Base-by-base conservation (phyloP, 495 filamentous ascomycete genomes). In the Neurospora sp. region DNA sequence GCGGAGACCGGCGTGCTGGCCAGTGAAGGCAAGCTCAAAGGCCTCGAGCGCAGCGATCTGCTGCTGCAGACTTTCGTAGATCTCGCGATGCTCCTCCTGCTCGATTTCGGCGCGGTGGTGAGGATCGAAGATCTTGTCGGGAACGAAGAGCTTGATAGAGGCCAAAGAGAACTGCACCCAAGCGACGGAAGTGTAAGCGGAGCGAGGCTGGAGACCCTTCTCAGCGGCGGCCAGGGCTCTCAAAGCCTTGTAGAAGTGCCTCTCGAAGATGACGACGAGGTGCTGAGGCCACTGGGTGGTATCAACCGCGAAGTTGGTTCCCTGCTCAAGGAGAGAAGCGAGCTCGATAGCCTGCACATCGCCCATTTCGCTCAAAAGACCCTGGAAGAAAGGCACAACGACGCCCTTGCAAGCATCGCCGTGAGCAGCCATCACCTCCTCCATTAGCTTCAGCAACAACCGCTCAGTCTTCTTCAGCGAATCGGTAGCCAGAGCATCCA, bases 121-220 rank as follows among this genome's bases (percentile, higher is more conserved):
- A 14, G 96, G 96, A 80, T 99, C 96, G 74, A 92, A 95, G 4
- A 91, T 87, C 78, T 90, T 89, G 79, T 97, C 91, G 0, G 96
- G 94, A 4, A 98, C 90, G 77, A 94, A 98, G 9, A 98, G 86
- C 62, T 88, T 87, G 38, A 99, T 82, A 70, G 87, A 88, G 0
- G 86, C 91, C 2, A 91, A 73, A 5, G 90, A 87, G 73, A 93
- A 91, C 39, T 87, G 81, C 6, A 89, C 80, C 92, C 92, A 94
- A 7, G 92, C 90, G 2, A 86, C 76, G 5, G 85, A 84, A 3
- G 82, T 80, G 31, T 80, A 82, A n/a, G 76, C 77, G 12, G 77
- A 74, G 9, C 78, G 78, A 8, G 75, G 77, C 8, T 76, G 71
- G 27, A 76, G 71, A 3, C 77, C 76, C 49, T 77, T 78, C 18